Evolutionary conservation across 2,329 filamentous ascomycete species (phyloP), one percentile per base, ranked within the genome.

Genomic region (Penicillium freii): DNA sequence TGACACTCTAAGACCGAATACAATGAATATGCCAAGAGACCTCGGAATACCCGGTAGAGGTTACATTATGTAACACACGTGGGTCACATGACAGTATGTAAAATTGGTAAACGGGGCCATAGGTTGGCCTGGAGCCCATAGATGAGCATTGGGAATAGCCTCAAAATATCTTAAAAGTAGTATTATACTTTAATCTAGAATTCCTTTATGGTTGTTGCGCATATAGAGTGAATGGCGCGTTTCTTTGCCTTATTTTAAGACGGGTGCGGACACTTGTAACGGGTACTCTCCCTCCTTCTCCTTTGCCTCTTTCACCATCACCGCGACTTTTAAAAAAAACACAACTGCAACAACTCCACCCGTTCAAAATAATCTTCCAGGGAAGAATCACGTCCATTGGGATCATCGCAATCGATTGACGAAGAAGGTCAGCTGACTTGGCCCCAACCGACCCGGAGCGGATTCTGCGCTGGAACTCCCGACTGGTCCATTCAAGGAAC

Each of bases 201-300:
- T 39, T 4, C 8, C 15, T 31, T 23, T 4, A 34, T 52, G 31
- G 34, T 55, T 29, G 45, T 50, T 34, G 38, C 4, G 25, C 5
- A 42, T 29, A 11, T 15, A 36, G n/a, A 21, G 38, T 39, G 38
- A 48, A 48, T 40, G 46, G 48, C 48, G 34, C 34, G 43, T 29
- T 45, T 56, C 40, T 42, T 51, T 44, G 47, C 50, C 44, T 42
- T 23, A 17, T 15, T 51, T 31, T 39, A 38, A n/a, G 36, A 44
- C 55, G 55, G 51, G 55, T 54, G 44, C 55, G 55, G 55, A 48
- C 55, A 54, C 44, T 49, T 57, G 51, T 48, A 57, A 53, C 56
- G 56, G 56, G 39, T 43, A 38, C 51, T 40, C 45, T 58, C 31
- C 45, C 45, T 50, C 44, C 34, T 54, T 52, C 51, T 54, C 45